Evolutionary conservation across 768 basidiomycete species (phyloP), one percentile per base, ranked within the genome.

Genomic region (Russula compacta): DNA sequence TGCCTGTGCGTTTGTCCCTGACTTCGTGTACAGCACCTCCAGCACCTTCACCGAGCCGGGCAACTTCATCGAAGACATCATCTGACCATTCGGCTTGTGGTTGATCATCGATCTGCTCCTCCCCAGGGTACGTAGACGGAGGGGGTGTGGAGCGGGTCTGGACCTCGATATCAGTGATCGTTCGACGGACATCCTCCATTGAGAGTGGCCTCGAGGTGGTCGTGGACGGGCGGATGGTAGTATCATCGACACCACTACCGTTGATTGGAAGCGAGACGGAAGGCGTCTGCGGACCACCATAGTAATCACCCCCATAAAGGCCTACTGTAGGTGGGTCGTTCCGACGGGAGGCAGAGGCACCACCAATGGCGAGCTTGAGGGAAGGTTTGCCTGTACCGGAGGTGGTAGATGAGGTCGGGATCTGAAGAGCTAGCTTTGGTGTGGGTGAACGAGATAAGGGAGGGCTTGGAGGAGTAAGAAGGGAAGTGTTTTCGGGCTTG

Each of bases 21-120:
- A 98, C 95, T 74, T 92, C 94, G 72, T 95, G 86, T 11, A 99
- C 97, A 8, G 93, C 94, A 49, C 97, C 97, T 49, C 95, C 94
- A 58, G 94, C 92, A 44, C 97, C 97, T 69, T 98, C 94, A 19
- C 97, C 97, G 2, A 99, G 77, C 56, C 91, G 83, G 14, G 76
- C 72, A 9, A 93, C 64, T 66, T 90, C 88, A 66, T 93, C 88
- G 58, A 98, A 78, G 59, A 83, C 70, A 58, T 82, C 81, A 70
- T 92, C 89, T 8, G 82, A 79, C 79, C 82, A 90, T 58, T 81
- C 66, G 14, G 56, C 62, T 50, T 70, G 71, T 10, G 69, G 65
- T 44, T 74, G 73, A 66, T 75, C 74, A 63, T 75, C 73, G 53
- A 71, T 33, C 69, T 67, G 61, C 69, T 63, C 67, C 68, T 67